Percentiles rank a stretch among this genome's conserved stretches.
Evolutionary conservation across 345 rosid genomes (phyloP).

Genomic region (Eucalyptus decipiens): DNA sequence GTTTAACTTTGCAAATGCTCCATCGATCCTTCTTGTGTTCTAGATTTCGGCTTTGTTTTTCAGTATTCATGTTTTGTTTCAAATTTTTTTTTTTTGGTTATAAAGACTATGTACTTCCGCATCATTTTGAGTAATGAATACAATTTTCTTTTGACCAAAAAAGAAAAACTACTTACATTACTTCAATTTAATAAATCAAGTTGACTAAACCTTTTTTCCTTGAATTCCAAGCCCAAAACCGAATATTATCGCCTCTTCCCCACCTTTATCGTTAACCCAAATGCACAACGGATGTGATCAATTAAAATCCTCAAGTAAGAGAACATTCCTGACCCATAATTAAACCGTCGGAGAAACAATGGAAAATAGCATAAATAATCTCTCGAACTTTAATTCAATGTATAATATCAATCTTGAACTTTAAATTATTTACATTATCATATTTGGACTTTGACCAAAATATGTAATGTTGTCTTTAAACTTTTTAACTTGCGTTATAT

Average conservation of each 20-base stretch:
- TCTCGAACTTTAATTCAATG: accelerated
- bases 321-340: background rate
- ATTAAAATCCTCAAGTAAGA: background rate
- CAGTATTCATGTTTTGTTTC: no score
- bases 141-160: accelerated
- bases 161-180: background rate
- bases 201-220: accelerated
- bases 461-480: accelerated
- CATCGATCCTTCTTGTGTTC: no score
- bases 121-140: no score
- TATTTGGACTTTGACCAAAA: accelerated
- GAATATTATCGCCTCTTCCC: accelerated
- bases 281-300: background rate
- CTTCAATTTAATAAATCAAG: background rate
- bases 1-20: no score
- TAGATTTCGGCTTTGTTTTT: no score
- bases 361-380: background rate
- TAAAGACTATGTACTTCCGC: accelerated
- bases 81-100: no score
- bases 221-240: background rate
- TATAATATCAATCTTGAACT: accelerated
- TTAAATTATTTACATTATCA: accelerated
- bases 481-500: accelerated
- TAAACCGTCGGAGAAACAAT: background rate
- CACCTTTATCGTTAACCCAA: background rate